Base-by-base conservation (phyloP, 106 monocot species). In the Phalaenopsis equestris region DNA sequence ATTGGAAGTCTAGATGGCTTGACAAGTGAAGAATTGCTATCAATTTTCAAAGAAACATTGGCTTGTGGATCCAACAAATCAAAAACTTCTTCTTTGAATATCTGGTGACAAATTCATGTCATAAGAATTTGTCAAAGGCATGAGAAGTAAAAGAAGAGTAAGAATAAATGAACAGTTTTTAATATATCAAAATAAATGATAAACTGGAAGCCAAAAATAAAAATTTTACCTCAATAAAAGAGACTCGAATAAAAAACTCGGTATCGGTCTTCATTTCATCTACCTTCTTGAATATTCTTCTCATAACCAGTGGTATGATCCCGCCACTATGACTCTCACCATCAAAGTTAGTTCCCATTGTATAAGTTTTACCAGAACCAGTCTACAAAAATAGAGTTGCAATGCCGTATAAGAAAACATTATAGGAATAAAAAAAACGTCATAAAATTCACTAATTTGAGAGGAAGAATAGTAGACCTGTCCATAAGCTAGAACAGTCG, bases 81-180 rank as follows among this genome's bases (percentile, higher is more conserved):
- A 86, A 93, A 99, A 23, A 99, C 99, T 81, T 99, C 99, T 86
- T 99, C 99, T 79, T 99, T 99, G 58, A 99, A 99, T 82, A 99
- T 99, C 99, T 99, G 86, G 6, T 9, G 67, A 5, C 77, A 75
- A 38, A 67, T 41, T 21, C 43, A 49, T 42, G n/a, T 74, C 15
- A 73, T 2, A n/a, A 19, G 52, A 47, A 77, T 67, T 43, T 61
- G 38, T 36, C 6, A 4, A 55, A 67, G 21, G 55, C 18, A 42
- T 42, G 70, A 21, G 49, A 55, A 49, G 58, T 14, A 30, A 77
- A 52, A 79, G 16, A 52, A 41, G 21, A 46, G 48, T 23, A 48
- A 77, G 45, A 11, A 43, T 39, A 43, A 72, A 16, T 4, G 30
- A 30, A 30, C 30, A 30, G 30, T 30, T 30, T 30, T 30, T 30